Conservation (phyloP, 331 rosid species). For the Spiraea crenata region DNA sequence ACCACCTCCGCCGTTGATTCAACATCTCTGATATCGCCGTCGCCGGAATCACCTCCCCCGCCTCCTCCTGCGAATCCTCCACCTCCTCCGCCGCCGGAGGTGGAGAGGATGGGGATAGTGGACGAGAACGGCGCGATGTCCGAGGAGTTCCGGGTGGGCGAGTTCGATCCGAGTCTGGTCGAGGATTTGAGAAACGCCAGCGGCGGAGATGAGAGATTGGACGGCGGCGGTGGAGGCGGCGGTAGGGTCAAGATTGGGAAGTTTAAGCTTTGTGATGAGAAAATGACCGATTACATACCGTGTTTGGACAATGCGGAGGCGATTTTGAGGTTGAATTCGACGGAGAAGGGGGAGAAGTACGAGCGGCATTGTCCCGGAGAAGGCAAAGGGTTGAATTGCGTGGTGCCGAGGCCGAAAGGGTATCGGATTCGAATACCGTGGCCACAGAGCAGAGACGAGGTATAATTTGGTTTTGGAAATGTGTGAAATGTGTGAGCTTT, state of each 20-base stretch:
- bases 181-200: conserved; percentile 37
- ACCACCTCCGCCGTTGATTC: not conserved
- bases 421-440: conserved; percentile 65
- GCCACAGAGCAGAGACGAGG: conserved; percentile 90
- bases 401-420: conserved; percentile 61
- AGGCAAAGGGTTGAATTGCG: conserved; percentile 52
- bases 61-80: not conserved
- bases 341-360: conserved; percentile 51
- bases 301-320: conserved; percentile 66
- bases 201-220: conserved; percentile 18
- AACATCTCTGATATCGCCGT: not conserved
- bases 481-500: conserved; percentile 24
- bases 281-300: conserved; percentile 63
- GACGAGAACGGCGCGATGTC: conserved; percentile 77
- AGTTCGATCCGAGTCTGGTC: conserved; percentile 32
- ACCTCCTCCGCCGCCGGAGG: conserved; percentile 33
- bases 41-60: not conserved
- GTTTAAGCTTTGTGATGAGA: conserved; percentile 44
- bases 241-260: conserved; percentile 39
- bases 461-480: conserved; percentile 31
- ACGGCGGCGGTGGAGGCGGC: conserved; percentile 9
- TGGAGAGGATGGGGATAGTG: conserved; percentile 59
- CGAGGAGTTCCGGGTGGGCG: conserved; percentile 65
- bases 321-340: conserved; percentile 33
- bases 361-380: conserved; percentile 73